These are phyloP conservation scores for Sherardia arvensis DNA, from an alignment of 257 asterid species.

Conservation along the genomic window DNA sequence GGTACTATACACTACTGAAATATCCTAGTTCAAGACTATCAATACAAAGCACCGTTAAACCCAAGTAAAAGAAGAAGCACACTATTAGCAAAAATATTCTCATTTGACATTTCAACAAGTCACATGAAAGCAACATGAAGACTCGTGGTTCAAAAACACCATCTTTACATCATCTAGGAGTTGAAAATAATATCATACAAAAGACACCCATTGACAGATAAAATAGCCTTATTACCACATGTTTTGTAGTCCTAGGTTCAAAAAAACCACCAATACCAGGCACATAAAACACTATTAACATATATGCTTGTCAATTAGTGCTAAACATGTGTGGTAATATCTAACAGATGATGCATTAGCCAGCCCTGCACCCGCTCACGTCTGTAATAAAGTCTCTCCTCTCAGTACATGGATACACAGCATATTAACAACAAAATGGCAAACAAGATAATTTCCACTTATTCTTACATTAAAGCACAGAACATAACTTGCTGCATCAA, in stretches of 20 bases:
- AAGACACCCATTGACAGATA: background rate
- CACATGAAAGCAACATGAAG: too few relatives aligned
- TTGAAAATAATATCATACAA: too few relatives aligned
- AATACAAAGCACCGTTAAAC: background rate
- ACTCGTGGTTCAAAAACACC: background rate
- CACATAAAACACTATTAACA: background rate
- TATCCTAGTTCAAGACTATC: background rate
- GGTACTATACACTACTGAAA: background rate
- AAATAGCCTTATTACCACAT: too few relatives aligned
- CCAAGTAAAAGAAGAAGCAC: background rate
- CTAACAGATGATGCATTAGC: background rate
- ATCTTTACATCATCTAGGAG: too few relatives aligned
- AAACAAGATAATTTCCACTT: background rate
- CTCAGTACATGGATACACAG: background rate
- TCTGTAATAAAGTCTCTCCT: background rate
- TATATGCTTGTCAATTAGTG: background rate
- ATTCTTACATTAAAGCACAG: background rate
- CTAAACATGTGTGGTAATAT: background rate
- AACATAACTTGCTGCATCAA: too few relatives aligned
- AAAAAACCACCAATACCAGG: background rate
- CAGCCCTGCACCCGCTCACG: background rate
- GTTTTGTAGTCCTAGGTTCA: too few relatives aligned
- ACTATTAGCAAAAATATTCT: too few relatives aligned
- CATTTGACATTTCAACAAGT: too few relatives aligned
- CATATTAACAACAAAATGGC: background rate